These are phyloP conservation scores for Cystofilobasidium macerans DNA, from an alignment of 768 basidiomycete genomes.

Conservation along the genomic window DNA sequence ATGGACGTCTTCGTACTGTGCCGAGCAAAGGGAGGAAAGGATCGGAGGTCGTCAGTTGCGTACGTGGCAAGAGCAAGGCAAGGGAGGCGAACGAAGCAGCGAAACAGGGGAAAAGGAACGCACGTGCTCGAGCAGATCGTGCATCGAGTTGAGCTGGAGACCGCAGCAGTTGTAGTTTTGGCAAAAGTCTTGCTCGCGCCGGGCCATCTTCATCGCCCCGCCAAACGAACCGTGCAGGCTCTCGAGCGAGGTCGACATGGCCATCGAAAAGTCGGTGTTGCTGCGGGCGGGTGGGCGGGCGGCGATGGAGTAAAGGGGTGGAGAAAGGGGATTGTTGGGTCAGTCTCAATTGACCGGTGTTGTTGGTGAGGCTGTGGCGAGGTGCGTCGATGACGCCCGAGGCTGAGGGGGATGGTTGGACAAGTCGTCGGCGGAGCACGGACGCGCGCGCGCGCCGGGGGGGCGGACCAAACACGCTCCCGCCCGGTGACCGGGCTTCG, in stretches of 20 bases:
- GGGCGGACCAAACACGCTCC: no score
- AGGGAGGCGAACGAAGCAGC: background rate
- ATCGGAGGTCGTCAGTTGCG: background rate
- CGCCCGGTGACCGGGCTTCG: no score
- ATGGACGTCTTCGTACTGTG: constrained; percentile 26
- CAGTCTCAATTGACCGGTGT: no score
- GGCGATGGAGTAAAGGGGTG: no score
- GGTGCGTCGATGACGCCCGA: no score
- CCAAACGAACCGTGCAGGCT: constrained; percentile 12
- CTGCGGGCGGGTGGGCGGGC: background rate
- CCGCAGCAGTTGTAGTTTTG: constrained; percentile 85
- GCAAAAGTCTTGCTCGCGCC: constrained; percentile 22
- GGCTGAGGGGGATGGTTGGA: no score
- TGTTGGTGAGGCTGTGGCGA: no score
- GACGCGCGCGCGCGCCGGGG: no score
- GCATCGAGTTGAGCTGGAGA: constrained; percentile 59
- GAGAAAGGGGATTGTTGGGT: no score
- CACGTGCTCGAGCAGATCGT: constrained; percentile 70
- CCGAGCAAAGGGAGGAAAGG: background rate
- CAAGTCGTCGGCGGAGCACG: no score
- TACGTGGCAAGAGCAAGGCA: background rate
- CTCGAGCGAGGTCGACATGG: constrained; percentile 25
- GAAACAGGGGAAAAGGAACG: background rate
- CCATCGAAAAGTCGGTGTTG: constrained; percentile 21
- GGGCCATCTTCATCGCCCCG: constrained; percentile 20